These are phyloP conservation scores for Ampelomyces quisqualis DNA, from an alignment of 2,329 filamentous ascomycete genomes.

Conservation along the genomic window DNA sequence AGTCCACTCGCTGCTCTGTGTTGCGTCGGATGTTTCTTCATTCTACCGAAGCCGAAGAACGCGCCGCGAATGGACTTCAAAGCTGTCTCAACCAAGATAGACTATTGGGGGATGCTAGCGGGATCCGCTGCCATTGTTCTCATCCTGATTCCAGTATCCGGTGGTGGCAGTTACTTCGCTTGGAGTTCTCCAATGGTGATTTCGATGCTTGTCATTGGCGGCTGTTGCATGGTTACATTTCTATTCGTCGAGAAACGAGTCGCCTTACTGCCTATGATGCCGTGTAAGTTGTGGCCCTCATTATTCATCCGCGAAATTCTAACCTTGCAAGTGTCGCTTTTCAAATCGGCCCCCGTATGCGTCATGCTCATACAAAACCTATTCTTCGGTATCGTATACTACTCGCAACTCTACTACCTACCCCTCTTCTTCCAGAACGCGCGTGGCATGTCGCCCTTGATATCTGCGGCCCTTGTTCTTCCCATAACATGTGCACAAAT, in stretches of 20 bases:
- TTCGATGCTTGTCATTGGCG: constrained; percentile 57
- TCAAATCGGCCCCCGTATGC: constrained; percentile 55
- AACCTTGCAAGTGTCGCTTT: constrained; percentile 50
- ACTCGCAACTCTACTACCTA: constrained; percentile 61
- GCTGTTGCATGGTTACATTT: constrained; percentile 51
- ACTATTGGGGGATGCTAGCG: constrained; percentile 59
- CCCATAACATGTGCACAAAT: constrained; percentile 39
- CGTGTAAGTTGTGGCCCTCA: constrained; percentile 35
- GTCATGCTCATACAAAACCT: constrained; percentile 61
- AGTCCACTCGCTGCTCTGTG: constrained; percentile 18
- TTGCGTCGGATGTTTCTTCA: constrained; percentile 14
- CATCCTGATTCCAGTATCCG: constrained; percentile 64
- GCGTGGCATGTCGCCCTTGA: constrained; percentile 47
- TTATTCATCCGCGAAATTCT: not conserved
- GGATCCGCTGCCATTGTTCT: constrained; percentile 60
- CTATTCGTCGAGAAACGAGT: constrained; percentile 58
- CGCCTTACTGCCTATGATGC: constrained; percentile 60
- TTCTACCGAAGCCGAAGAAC: constrained; percentile 47
- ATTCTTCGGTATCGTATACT: constrained; percentile 61
- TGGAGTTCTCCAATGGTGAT: constrained; percentile 61
- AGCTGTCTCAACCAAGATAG: constrained; percentile 57
- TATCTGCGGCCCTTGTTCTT: constrained; percentile 54
- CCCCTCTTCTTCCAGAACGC: constrained; percentile 65
- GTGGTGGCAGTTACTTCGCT: constrained; percentile 58
- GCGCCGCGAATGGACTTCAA: constrained; percentile 50